These are phyloP conservation scores for Abrus precatorius DNA, from an alignment of 306 rosid species.

Conservation along the genomic window DNA sequence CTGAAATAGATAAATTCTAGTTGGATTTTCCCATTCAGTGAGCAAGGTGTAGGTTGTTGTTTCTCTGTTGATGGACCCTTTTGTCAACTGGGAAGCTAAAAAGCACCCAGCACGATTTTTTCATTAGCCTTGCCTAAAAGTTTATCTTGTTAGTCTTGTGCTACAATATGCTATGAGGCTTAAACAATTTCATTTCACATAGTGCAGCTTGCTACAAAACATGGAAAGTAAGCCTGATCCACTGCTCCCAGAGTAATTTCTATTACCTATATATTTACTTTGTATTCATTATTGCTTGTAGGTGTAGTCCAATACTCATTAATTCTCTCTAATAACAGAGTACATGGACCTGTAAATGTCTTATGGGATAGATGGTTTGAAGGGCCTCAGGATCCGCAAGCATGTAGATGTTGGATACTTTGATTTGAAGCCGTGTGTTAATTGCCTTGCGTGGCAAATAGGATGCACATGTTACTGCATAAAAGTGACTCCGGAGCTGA, in stretches of 20 bases:
- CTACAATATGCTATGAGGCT: constrained; percentile 35
- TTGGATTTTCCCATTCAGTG: constrained; percentile 1
- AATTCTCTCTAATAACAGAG: constrained; percentile 55
- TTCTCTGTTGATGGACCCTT: constrained; percentile 26
- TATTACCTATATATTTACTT: constrained; percentile 37
- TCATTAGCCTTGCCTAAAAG: constrained; percentile 2
- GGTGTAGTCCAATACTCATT: constrained; percentile 29
- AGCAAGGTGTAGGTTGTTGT: neutral
- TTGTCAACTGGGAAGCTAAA: neutral
- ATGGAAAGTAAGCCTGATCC: constrained; percentile 71
- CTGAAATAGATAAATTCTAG: constrained; percentile 3
- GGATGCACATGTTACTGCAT: constrained; percentile 42
- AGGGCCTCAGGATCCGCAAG: constrained; percentile 72
- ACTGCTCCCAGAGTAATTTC: constrained; percentile 71
- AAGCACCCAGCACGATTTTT: neutral
- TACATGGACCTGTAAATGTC: constrained; percentile 67
- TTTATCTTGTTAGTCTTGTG: constrained; percentile 8
- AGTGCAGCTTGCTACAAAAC: constrained; percentile 63
- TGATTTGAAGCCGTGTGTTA: constrained; percentile 45
- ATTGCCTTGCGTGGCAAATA: constrained; percentile 33
- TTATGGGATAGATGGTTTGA: constrained; percentile 91
- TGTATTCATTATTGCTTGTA: constrained; percentile 17
- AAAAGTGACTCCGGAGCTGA: constrained; percentile 38
- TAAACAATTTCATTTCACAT: constrained; percentile 42
- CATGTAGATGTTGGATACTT: constrained; percentile 70